These are phyloP conservation scores for Bimuria novae-zelandiae DNA, from an alignment of 2,329 filamentous ascomycete genomes.

Conservation along the genomic window DNA sequence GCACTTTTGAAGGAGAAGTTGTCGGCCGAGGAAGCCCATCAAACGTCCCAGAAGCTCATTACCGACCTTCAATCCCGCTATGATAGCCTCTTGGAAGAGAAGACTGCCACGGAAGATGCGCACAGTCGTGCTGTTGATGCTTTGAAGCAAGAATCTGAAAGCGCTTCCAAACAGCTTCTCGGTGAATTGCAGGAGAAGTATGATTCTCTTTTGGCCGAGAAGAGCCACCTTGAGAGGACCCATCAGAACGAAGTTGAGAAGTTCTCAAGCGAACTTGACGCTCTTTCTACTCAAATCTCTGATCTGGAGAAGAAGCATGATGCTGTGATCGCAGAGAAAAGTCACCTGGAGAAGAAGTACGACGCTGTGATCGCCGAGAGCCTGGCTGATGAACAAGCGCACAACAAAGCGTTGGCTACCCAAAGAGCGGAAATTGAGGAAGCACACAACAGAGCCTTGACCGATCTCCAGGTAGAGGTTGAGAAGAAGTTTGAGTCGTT, in stretches of 20 bases:
- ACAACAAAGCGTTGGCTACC: constrained; percentile 28
- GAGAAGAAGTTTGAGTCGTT: constrained; percentile 37
- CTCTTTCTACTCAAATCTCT: constrained; percentile 24
- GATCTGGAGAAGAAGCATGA: constrained; percentile 29
- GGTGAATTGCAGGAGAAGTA: constrained; percentile 34
- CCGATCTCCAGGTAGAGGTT: constrained; percentile 31
- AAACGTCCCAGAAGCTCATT: constrained; percentile 29
- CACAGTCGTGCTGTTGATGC: constrained; percentile 35
- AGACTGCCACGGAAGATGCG: constrained; percentile 34
- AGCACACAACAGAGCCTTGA: constrained; percentile 29
- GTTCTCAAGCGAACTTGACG: constrained; percentile 23
- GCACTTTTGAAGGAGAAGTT: constrained; percentile 22
- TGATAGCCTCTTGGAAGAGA: constrained; percentile 35
- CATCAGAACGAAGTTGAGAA: constrained; percentile 27
- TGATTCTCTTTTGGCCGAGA: constrained; percentile 27
- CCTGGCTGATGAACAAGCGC: constrained; percentile 22
- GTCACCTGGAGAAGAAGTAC: constrained; percentile 28
- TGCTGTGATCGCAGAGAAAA: constrained; percentile 21
- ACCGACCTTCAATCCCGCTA: constrained; percentile 38
- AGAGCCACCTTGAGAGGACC: constrained; percentile 16
- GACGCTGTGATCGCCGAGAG: constrained; percentile 22
- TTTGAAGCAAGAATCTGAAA: constrained; percentile 37
- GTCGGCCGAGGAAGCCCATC: constrained; percentile 23
- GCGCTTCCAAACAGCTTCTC: constrained; percentile 31
- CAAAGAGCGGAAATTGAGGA: constrained; percentile 37